Conservation (phyloP, 495 filamentous ascomycete genomes). For the Tuber calosporum region DNA sequence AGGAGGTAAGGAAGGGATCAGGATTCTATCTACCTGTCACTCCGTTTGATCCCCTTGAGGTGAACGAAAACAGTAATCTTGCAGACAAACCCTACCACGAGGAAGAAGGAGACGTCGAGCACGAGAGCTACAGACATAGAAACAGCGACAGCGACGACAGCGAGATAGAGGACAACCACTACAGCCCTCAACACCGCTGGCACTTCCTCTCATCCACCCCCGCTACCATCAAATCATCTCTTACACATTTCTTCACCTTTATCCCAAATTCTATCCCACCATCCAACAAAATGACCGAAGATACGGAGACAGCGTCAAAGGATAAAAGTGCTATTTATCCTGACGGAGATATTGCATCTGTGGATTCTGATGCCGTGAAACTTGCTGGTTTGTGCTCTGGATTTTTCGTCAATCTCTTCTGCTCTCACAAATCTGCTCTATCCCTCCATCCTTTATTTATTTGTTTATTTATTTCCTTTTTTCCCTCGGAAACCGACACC, state of each 20-base stretch:
- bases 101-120: background rate
- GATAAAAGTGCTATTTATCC: background rate
- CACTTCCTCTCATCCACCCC: background rate
- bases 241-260: background rate
- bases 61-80: background rate
- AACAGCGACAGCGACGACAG: background rate
- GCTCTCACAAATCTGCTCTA: background rate
- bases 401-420: constrained; percentile 1
- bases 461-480: constrained; percentile 11
- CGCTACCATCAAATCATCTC: background rate
- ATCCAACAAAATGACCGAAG: background rate
- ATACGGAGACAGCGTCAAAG: background rate
- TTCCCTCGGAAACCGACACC: constrained; percentile 10
- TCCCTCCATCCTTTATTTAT: background rate
- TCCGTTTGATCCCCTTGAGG: background rate
- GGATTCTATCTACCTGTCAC: background rate
- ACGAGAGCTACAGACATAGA: background rate
- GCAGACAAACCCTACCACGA: background rate
- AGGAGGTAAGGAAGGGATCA: background rate
- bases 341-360: constrained; percentile 12
- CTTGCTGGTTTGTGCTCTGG: constrained; percentile 32
- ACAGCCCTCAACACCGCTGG: background rate
- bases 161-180: background rate
- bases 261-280: background rate
- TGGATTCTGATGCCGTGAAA: constrained; percentile 39